Percentiles rank a stretch among this genome's conserved stretches.
phyloP scores from a whole-genome alignment of 73 alveolate species.

The Diophrys sp. region DNA sequence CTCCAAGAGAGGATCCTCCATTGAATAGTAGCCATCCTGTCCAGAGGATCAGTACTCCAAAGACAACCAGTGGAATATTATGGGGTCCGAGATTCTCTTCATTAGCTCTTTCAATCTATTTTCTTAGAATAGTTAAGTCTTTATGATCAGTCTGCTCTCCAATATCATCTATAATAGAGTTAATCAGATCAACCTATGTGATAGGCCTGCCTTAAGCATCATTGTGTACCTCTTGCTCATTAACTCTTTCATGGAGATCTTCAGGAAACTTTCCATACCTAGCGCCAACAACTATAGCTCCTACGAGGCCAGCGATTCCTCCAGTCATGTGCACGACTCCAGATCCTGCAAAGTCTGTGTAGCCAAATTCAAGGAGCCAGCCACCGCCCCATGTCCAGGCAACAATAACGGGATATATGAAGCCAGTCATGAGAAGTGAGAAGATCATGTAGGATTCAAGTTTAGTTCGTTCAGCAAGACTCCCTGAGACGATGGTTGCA shows the following conservation, averaged over 20 bases:
- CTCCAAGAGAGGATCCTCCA: conserved; percentile 42
- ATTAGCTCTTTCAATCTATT: not conserved
- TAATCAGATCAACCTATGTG: not conserved
- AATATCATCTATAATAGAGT: not conserved
- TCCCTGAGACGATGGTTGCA: conserved; percentile 61
- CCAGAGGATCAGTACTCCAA: conserved; percentile 66
- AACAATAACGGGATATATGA: conserved; percentile 21
- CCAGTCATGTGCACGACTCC: conserved; percentile 58
- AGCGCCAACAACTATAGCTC: conserved; percentile 42
- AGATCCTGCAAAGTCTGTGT: conserved; percentile 41
- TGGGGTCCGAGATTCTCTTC: conserved; percentile 31
- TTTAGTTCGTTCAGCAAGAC: conserved; percentile 45
- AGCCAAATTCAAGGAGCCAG: conserved; percentile 33
- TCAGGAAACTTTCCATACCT: not conserved
- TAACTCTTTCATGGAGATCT: not conserved
- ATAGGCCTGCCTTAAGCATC: not conserved
- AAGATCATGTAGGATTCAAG: conserved; percentile 32
- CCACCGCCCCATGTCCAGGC: conserved; percentile 47
- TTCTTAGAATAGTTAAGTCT: not conserved
- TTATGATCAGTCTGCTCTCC: not conserved
- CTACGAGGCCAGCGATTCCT: conserved; percentile 54
- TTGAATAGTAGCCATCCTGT: conserved; percentile 73
- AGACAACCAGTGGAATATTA: conserved; percentile 52
- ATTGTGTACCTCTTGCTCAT: not conserved
- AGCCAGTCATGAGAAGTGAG: conserved; percentile 43